phyloP scores from a whole-genome alignment of 2,329 filamentous ascomycete species.

The Fusarium algeriense region DNA sequence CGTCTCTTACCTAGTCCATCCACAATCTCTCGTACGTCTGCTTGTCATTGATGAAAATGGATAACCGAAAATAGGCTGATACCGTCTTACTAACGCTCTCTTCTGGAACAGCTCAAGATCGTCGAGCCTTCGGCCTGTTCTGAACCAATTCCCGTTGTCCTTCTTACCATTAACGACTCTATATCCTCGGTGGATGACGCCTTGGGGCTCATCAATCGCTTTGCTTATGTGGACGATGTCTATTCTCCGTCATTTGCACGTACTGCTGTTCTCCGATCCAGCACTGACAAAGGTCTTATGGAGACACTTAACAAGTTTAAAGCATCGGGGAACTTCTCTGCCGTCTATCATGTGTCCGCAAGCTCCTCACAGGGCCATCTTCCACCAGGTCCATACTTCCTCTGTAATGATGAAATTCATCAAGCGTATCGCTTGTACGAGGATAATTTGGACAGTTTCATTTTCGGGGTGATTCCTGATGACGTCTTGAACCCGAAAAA shows the following conservation, averaged over 20 bases:
- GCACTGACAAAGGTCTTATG: rapidly evolving
- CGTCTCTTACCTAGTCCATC: neutral
- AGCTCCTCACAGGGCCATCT: rapidly evolving
- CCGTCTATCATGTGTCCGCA: neutral
- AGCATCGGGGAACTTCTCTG: neutral
- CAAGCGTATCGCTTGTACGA: neutral
- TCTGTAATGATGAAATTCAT: neutral
- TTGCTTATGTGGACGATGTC: neutral
- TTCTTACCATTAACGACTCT: rapidly evolving
- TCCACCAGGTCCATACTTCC: neutral
- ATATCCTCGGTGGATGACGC: rapidly evolving
- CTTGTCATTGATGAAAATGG: neutral
- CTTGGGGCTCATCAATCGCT: neutral
- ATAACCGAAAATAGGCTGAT: neutral
- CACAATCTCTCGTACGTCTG: neutral
- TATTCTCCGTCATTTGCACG: neutral
- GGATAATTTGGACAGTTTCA: neutral
- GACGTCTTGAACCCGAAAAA: rapidly evolving
- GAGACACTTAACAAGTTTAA: neutral
- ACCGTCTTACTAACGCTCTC: neutral
- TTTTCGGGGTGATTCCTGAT: neutral
- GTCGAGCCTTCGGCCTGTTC: rapidly evolving
- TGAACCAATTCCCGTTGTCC: neutral
- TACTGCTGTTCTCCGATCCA: neutral
- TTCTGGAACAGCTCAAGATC: neutral